Conservation (phyloP, 805 yeast genomes). For the Candida hispaniensis region DNA sequence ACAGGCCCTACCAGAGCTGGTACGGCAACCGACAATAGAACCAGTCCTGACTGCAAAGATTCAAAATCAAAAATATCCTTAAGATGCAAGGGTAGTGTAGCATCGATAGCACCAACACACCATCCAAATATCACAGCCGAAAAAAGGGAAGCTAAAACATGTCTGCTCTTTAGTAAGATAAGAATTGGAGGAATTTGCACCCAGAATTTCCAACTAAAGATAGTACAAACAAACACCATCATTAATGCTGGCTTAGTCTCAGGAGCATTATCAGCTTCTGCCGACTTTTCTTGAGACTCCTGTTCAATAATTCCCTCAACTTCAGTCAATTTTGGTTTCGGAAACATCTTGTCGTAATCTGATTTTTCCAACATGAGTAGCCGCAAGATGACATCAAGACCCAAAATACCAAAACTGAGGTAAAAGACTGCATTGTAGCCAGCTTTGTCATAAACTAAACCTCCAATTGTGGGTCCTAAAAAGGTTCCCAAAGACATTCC, state of each 20-base stretch:
- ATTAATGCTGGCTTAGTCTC: slow-evolving; percentile 7
- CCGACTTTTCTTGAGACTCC: background rate
- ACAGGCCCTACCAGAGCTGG: slow-evolving; percentile 27
- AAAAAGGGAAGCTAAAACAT: slow-evolving; percentile 22
- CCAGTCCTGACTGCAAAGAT: slow-evolving; percentile 26
- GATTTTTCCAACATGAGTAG: slow-evolving; percentile 27
- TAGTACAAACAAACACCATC: slow-evolving; percentile 6
- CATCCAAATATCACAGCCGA: slow-evolving; percentile 26
- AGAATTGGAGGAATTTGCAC: slow-evolving; percentile 14
- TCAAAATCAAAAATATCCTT: slow-evolving; percentile 24
- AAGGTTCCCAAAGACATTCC: slow-evolving; percentile 26
- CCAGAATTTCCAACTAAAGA: slow-evolving; percentile 13
- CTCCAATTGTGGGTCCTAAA: slow-evolving; percentile 30
- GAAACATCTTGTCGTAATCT: slow-evolving; percentile 15
- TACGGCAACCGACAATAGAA: slow-evolving; percentile 27
- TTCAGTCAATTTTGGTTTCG: background rate
- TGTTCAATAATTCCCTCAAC: slow-evolving; percentile 1
- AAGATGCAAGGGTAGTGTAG: slow-evolving; percentile 28
- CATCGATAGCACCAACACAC: slow-evolving; percentile 28
- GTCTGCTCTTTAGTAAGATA: slow-evolving; percentile 16
- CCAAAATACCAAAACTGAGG: slow-evolving; percentile 26
- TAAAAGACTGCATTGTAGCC: slow-evolving; percentile 29
- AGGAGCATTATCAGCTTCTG: slow-evolving; percentile 2
- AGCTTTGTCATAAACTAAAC: slow-evolving; percentile 26
- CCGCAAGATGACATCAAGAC: slow-evolving; percentile 26